Evolutionary conservation across 768 basidiomycete species (phyloP).

Genomic region (Mycena epipterygia): DNA sequence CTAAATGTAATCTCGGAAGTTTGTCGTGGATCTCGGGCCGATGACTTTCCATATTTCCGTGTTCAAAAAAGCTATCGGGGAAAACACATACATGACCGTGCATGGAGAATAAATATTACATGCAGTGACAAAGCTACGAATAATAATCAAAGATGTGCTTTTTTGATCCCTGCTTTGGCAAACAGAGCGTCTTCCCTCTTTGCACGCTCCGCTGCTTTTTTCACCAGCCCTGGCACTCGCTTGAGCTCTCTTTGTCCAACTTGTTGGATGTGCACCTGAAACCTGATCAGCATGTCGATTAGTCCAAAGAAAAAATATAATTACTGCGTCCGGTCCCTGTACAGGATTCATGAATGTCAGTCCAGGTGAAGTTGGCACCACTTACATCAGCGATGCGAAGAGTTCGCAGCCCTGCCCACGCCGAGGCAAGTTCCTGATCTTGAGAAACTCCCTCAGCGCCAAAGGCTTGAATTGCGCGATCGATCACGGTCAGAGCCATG

Average conservation of each 20-base stretch:
- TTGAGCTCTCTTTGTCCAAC: conserved; percentile 92
- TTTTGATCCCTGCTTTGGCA: conserved; percentile 68
- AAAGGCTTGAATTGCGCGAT: conserved; percentile 95
- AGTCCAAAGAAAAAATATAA: conserved; percentile 11
- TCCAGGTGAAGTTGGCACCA: conserved; percentile 10
- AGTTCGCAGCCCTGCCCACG: conserved; percentile 87
- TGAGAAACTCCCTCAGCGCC: conserved; percentile 98
- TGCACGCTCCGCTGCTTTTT: conserved; percentile 67
- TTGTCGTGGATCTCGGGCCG: too few relatives aligned
- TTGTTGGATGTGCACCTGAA: conserved; percentile 93
- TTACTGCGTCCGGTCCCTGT: conserved; percentile 85
- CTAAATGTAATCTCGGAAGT: too few relatives aligned
- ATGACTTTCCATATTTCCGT: too few relatives aligned
- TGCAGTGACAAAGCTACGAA: too few relatives aligned
- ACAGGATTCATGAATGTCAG: conserved; percentile 20
- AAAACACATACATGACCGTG: neutral
- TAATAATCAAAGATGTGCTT: conserved; percentile 61
- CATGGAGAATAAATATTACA: neutral
- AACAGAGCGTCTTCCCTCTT: conserved; percentile 74
- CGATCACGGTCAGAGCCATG: conserved; percentile 90
- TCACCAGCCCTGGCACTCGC: conserved; percentile 73
- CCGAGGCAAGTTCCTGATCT: conserved; percentile 84
- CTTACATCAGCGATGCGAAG: conserved; percentile 89
- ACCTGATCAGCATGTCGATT: neutral
- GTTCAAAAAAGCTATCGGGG: too few relatives aligned